These are phyloP conservation scores for Nothomitra cinnamomea DNA, from an alignment of 2,329 filamentous ascomycete genomes.

Conservation along the genomic window DNA sequence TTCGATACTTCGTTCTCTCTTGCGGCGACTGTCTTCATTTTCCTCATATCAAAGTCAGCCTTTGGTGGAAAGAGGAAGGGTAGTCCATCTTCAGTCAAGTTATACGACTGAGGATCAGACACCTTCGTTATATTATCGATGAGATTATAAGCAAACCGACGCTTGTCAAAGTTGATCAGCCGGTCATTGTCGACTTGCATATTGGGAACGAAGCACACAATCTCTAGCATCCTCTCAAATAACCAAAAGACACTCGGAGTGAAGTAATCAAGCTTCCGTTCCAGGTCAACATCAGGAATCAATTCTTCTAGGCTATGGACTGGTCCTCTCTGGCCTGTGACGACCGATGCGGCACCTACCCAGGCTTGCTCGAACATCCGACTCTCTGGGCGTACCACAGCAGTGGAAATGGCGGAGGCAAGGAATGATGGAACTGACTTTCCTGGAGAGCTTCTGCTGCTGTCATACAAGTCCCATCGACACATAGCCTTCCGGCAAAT, in stretches of 20 bases:
- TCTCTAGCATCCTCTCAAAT: conserved; percentile 16
- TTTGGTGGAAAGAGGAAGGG: conserved; percentile 8
- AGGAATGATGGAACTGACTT: conserved; percentile 15
- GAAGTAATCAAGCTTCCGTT: conserved; percentile 12
- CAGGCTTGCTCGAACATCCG: conserved; percentile 15
- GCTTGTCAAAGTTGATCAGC: conserved; percentile 18
- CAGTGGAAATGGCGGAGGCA: conserved; percentile 14
- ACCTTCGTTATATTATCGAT: conserved; percentile 16
- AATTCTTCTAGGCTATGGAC: conserved; percentile 15
- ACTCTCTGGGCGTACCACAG: conserved; percentile 15
- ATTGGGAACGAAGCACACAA: conserved; percentile 18
- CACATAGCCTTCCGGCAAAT: conserved; percentile 16
- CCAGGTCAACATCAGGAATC: conserved; percentile 12
- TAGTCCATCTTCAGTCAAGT: conserved; percentile 5
- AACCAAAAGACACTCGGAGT: conserved; percentile 17
- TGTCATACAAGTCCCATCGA: conserved; percentile 15
- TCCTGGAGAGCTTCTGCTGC: conserved; percentile 12
- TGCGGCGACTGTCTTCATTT: conserved; percentile 13
- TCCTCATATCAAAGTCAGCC: conserved; percentile 9
- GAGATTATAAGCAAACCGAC: conserved; percentile 17
- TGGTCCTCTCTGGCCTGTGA: conserved; percentile 10
- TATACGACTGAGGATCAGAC: conserved; percentile 8
- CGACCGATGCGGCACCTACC: conserved; percentile 12
- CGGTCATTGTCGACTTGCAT: conserved; percentile 18
- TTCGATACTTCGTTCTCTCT: conserved; percentile 14